Base-by-base conservation (phyloP, 805 yeast species). In the Jamesozyma rosinii region DNA sequence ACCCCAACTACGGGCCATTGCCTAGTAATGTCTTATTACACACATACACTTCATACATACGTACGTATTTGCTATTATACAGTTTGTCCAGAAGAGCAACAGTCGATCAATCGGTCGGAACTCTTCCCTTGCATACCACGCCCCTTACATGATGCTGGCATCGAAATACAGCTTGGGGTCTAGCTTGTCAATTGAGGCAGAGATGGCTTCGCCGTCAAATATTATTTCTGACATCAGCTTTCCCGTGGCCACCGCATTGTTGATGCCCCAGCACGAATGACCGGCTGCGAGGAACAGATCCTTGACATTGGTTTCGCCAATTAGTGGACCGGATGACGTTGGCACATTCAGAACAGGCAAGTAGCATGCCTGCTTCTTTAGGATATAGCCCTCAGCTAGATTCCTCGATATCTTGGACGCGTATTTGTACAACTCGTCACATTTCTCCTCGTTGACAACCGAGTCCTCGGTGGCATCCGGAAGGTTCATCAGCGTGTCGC, bases 191-290 rank as follows among this genome's bases (percentile, higher is more conserved):
- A 89, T 76, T 58, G 83, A 86, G 21, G 95, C 92, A 46, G 86
- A 76, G 31, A 65, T 70, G 8, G 83, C 82, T 50, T 76, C 77
- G 11, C 97, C 97, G 40, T 90, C 97, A 37, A 90, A 63, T 37
- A 90, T 63, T 43, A 90, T 56, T 65, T 90, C 97, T 49, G 95
- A 79, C 80, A 90, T 74, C 32, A 92, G 73, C 57, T 86, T 79
- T n/a, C 98, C 98, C 0, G 97, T 89, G 3, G 84, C 97, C 1
- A 97, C 97, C 0, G 96, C 96, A 63, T 92, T 90, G 66, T 90
- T 92, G 49, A 90, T 92, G 19, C 98, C 98, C 98, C 98, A 90
- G 66, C 97, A 92, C 14, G 95, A 83, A 64, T 90, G 98, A 0
- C 97, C 98, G 14, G 90, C 77, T 2, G 96, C 95, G 44, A 90